Evolutionary conservation across 257 asterid species (phyloP), one percentile per base, ranked within the genome.

Genomic region (Primulina huaijiensis): DNA sequence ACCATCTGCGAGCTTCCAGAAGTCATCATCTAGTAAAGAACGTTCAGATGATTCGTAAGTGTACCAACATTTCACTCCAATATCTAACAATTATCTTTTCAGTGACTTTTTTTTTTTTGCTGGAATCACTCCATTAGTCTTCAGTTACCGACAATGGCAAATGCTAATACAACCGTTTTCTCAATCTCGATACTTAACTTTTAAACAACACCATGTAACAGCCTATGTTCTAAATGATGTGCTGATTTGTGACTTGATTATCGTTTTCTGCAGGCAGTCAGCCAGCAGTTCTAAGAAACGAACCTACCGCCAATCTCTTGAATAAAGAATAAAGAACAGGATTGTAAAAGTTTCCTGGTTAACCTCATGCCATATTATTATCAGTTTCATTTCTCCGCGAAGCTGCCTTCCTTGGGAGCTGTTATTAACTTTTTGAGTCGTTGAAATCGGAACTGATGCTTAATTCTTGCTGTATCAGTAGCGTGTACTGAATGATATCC

Each of bases 11-110:
- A 83, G 89, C 77, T 68, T 77, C 76, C 94, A 83, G 77, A 82
- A 75, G 79, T 83, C 95, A 67, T 78, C 91, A 62, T 80, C 80
- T 59, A 85, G 86, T 74, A 84, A 78, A 82, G 92, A 82, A 61
- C 75, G 82, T 62, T 84, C 87, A 69, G 96, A 89, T 69, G 89
- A 86, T 74, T 81, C 83, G 96, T 92, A 84, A 78, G 97, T 78
- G 17, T 64, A 53, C 8, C 43, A 21, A 10, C 58, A 16, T 79
- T 33, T 64, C 34, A 23, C 52, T 30, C 25, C 7, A 17, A 5
- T 33, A 9, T 21, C 59, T 30, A 14, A 35, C 12, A 68, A 37
- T 17, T 10, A 66, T 20, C n/a, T 30, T 43, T 0, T 64, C 25
- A 63, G 1, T 62, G 60, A 65, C 12, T n/a, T 37, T 37, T 37